A percentile compares a stretch with the other conserved stretches of the same genome.
Conservation (phyloP, 768 basidiomycete genomes). For the Lactarius indigo region DNA sequence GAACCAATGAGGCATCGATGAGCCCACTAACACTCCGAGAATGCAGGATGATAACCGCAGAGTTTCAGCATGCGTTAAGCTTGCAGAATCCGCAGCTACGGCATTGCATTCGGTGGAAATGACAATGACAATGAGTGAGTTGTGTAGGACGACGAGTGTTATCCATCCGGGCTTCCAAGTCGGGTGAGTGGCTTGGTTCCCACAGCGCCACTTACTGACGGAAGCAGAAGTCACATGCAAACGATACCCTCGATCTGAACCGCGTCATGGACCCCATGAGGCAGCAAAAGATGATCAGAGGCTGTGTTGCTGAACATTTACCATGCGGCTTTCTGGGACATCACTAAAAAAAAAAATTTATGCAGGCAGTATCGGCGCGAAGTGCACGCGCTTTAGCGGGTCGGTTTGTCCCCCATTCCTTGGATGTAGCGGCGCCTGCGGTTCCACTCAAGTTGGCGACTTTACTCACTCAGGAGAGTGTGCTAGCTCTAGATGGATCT, state of each 20-base stretch:
- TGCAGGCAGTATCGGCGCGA: not conserved
- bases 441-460: not conserved
- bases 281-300: conserved; percentile 8
- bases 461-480: not conserved
- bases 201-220: not conserved
- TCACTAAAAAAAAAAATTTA: not conserved
- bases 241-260: not conserved
- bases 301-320: conserved; percentile 22
- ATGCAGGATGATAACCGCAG: not conserved
- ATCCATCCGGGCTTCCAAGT: not conserved
- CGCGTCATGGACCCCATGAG: conserved; percentile 6
- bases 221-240: conserved; percentile 12
- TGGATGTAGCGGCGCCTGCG: not conserved
- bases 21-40: conserved; percentile 6
- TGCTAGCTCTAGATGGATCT: not conserved
- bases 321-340: conserved; percentile 25
- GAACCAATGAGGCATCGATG: conserved; percentile 16
- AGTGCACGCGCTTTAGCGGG: not conserved
- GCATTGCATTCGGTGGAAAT: not conserved
- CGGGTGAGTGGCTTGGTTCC: not conserved
- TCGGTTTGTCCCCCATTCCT: not conserved
- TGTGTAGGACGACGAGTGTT: not conserved
- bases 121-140: not conserved
- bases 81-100: not conserved
- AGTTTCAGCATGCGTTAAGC: not conserved